Conservation (phyloP, 306 rosid genomes). For the Cicer pinnatifidum region DNA sequence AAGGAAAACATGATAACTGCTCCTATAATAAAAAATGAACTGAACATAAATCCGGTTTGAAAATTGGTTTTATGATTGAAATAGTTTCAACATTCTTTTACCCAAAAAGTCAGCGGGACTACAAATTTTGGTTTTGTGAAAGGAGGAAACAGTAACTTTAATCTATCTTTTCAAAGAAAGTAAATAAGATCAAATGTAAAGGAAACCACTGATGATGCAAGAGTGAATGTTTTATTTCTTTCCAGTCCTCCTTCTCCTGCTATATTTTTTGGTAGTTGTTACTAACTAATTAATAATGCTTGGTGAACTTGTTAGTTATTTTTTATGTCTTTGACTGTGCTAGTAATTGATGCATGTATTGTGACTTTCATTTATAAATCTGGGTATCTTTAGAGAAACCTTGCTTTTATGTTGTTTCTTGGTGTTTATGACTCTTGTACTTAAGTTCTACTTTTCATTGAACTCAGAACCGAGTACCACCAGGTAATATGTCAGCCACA, state of each 20-base stretch:
- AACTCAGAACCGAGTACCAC: conserved; percentile 59
- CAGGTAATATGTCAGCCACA: conserved; percentile 38
- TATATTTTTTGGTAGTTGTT: neutral
- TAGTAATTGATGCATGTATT: conserved; percentile 5
- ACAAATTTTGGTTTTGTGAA: neutral
- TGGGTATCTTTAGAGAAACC: conserved; percentile 33
- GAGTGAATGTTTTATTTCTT: neutral
- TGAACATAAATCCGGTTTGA: conserved; percentile 2
- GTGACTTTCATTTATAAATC: neutral
- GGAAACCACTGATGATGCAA: conserved; percentile 6
- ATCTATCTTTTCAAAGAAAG: conserved; percentile 31
- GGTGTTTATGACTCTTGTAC: conserved; percentile 28
- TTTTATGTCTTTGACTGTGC: conserved; percentile 5
- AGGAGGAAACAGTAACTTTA: conserved; percentile 18
- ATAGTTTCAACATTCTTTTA: neutral
- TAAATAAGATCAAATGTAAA: neutral
- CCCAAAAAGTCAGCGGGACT: neutral
- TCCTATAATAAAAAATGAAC: conserved; percentile 6
- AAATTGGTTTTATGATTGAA: conserved; percentile 5
- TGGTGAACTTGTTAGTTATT: conserved; percentile 19
- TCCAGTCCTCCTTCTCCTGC: conserved; percentile 4
- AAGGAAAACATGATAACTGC: conserved; percentile 23
- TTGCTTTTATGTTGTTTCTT: conserved; percentile 7
- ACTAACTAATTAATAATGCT: conserved; percentile 4
- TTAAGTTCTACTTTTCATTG: conserved; percentile 38